phyloP scores from a whole-genome alignment of 1,284 basidiomycete genomes.

The Sporisorium graminicola region DNA sequence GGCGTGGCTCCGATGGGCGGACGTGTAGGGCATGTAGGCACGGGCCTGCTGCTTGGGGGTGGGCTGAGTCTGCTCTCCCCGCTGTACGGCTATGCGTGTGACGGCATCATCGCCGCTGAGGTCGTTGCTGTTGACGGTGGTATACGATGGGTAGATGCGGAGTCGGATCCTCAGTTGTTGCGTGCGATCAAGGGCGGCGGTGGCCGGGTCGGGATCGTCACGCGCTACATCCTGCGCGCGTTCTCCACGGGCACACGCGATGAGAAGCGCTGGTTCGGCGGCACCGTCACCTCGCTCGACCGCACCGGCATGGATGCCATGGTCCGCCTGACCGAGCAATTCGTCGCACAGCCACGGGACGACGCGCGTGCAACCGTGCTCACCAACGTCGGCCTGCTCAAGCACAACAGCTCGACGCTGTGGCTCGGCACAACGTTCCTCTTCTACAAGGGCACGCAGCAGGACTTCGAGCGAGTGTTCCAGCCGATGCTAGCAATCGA shows the following conservation, averaged over 20 bases:
- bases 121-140: slow-evolving; percentile 34
- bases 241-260: slow-evolving; percentile 19
- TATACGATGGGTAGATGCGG: slow-evolving; percentile 5
- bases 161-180: slow-evolving; percentile 24
- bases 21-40: slow-evolving; percentile 42
- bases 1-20: slow-evolving; percentile 46
- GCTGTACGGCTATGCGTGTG: slow-evolving; percentile 48
- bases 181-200: slow-evolving; percentile 54
- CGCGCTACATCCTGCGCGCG: slow-evolving; percentile 27
- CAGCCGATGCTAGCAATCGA: slow-evolving; percentile 28
- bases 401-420: slow-evolving; percentile 6
- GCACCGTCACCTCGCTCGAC: slow-evolving; percentile 16
- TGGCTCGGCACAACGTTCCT: slow-evolving; percentile 17
- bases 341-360: slow-evolving; percentile 29
- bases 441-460: slow-evolving; percentile 33
- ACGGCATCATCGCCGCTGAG: slow-evolving; percentile 29
- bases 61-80: slow-evolving; percentile 42
- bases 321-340: slow-evolving; percentile 23
- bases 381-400: slow-evolving; percentile 30
- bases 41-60: slow-evolving; percentile 50
- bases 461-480: slow-evolving; percentile 16
- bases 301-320: slow-evolving; percentile 11
- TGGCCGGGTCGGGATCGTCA: slow-evolving; percentile 54
- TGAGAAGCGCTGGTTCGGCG: slow-evolving; percentile 43
- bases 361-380: slow-evolving; percentile 36